Conservation (phyloP, 2,329 filamentous ascomycete genomes). For the Cordyceps cateniannulata region DNA sequence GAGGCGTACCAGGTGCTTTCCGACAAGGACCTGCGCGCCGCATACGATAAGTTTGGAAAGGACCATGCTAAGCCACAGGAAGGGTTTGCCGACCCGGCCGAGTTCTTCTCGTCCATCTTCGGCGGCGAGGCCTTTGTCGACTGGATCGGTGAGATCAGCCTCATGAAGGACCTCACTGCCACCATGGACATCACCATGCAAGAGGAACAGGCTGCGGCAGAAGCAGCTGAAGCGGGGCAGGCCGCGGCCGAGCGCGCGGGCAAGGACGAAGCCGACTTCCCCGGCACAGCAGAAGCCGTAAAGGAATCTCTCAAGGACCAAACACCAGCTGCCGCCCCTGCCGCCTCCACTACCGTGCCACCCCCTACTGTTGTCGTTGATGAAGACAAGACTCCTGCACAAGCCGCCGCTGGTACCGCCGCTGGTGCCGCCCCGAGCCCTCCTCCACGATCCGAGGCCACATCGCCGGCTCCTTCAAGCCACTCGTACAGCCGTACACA, state of each 20-base stretch:
- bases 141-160: conserved; percentile 94
- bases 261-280: conserved; percentile 38
- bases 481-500: conserved; percentile 38
- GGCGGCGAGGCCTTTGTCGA: conserved; percentile 93
- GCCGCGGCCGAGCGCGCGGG: conserved; percentile 38
- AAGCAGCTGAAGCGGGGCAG: conserved; percentile 45
- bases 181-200: conserved; percentile 98
- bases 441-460: conserved; percentile 27
- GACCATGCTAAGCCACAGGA: conserved; percentile 85
- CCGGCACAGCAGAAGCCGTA: conserved; percentile 50
- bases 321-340: conserved; percentile 23
- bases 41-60: conserved; percentile 97
- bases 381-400: conserved; percentile 27
- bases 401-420: conserved; percentile 14
- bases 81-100: conserved; percentile 90
- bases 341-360: conserved; percentile 21
- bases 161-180: conserved; percentile 97
- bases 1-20: conserved; percentile 76
- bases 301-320: conserved; percentile 46
- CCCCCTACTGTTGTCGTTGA: conserved; percentile 35
- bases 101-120: conserved; percentile 99
- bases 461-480: conserved; percentile 37
- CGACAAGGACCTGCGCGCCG: conserved; percentile 76
- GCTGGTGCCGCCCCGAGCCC: conserved; percentile 14
- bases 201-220: conserved; percentile 59